These are phyloP conservation scores for Salix caprea DNA, from an alignment of 345 rosid genomes.

Conservation along the genomic window DNA sequence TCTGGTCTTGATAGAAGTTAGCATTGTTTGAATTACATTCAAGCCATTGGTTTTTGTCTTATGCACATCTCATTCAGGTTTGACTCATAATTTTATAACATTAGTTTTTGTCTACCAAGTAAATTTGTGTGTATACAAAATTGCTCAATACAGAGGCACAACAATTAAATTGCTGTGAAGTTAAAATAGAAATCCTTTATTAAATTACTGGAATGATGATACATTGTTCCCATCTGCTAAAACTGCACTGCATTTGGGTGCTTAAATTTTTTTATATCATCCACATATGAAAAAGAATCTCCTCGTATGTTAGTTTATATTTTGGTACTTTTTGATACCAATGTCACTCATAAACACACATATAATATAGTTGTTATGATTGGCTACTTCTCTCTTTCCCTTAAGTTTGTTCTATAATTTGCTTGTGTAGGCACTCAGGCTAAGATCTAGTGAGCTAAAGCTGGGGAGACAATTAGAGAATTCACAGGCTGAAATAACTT, in stretches of 20 bases:
- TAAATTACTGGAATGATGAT: not conserved
- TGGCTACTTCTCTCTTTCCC: constrained; percentile 2
- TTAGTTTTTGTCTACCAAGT: not conserved
- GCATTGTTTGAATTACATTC: not conserved
- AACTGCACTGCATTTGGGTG: not conserved
- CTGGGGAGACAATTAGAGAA: constrained; percentile 88
- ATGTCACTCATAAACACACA: not conserved
- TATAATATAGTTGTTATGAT: not conserved
- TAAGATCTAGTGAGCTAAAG: constrained; percentile 90
- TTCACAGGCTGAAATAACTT: constrained; percentile 62
- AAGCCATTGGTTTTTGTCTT: not conserved
- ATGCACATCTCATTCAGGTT: not conserved
- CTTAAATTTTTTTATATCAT: not conserved
- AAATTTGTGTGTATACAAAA: not conserved
- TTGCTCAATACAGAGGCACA: not conserved
- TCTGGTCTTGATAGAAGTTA: not conserved
- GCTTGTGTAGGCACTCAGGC: constrained; percentile 72
- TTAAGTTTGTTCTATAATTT: constrained; percentile 8
- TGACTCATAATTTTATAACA: not conserved
- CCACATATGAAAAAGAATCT: not conserved
- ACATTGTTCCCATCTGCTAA: not conserved
- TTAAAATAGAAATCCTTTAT: not conserved
- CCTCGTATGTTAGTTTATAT: not conserved
- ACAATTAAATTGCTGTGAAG: not conserved
- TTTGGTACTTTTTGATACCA: not conserved